A percentile compares a stretch with the other conserved stretches of the same genome.
phyloP scores from a whole-genome alignment of 208 protist species.

The Leishmania braziliensis region DNA sequence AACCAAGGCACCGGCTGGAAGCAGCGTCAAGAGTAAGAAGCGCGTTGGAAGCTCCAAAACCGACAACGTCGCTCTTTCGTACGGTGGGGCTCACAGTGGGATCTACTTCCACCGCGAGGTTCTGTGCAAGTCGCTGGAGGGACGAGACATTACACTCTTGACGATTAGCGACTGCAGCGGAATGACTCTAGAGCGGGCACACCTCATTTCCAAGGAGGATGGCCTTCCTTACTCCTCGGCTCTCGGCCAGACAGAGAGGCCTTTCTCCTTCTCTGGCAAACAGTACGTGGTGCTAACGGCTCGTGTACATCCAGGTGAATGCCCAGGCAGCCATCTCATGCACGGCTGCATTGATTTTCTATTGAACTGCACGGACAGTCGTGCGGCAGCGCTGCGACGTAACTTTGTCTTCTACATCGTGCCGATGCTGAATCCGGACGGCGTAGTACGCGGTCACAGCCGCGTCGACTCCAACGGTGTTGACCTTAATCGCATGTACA shows the following conservation, averaged over 20 bases:
- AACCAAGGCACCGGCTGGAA: neutral
- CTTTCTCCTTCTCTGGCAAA: conserved; percentile 67
- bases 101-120: conserved; percentile 90
- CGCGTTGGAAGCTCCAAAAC: neutral
- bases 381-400: conserved; percentile 75
- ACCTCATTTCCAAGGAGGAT: conserved; percentile 43
- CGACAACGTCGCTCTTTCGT: neutral
- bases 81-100: neutral
- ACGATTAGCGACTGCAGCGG: conserved; percentile 81
- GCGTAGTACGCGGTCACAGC: conserved; percentile 91
- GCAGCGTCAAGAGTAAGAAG: conserved; percentile 4
- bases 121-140: conserved; percentile 84
- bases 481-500: conserved; percentile 95
- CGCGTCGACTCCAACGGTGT: conserved; percentile 89
- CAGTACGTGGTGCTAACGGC: conserved; percentile 84
- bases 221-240: conserved; percentile 73
- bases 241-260: conserved; percentile 46
- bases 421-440: conserved; percentile 95
- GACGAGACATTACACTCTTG: conserved; percentile 82
- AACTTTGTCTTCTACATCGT: conserved; percentile 92
- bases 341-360: conserved; percentile 93
- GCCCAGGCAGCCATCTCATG: conserved; percentile 91
- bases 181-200: conserved; percentile 35
- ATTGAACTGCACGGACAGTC: conserved; percentile 59
- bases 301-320: conserved; percentile 95